A percentile compares a stretch with the other conserved stretches of the same genome.
These are phyloP conservation scores for Neonectria faginata DNA, from an alignment of 2,329 filamentous ascomycete genomes.

Conservation along the genomic window DNA sequence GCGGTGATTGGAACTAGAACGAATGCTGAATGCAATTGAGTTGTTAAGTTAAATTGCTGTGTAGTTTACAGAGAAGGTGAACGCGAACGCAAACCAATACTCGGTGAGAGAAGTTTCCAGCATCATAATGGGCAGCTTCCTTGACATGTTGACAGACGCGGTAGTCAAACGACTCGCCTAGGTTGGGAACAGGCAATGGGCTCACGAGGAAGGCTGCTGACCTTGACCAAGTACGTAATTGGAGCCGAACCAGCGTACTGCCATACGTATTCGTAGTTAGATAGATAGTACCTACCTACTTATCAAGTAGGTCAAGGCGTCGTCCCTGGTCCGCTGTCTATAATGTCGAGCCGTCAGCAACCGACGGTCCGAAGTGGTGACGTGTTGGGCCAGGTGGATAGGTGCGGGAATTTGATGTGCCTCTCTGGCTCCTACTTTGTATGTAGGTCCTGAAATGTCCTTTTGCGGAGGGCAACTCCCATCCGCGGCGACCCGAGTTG, in stretches of 20 bases:
- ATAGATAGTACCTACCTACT: background rate
- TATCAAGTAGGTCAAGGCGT: background rate
- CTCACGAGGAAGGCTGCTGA: background rate
- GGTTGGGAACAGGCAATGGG: background rate
- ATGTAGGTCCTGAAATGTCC: background rate
- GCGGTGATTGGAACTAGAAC: background rate
- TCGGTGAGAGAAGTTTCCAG: background rate
- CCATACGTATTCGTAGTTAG: background rate
- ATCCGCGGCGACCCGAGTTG: constrained; percentile 6
- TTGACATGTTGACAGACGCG: background rate
- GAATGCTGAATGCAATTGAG: background rate
- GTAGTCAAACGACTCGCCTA: background rate
- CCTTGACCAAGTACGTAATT: constrained; percentile 4
- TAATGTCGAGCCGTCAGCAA: background rate
- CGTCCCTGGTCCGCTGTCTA: background rate
- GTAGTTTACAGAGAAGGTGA: background rate
- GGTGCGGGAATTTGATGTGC: constrained; percentile 2
- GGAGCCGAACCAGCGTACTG: background rate
- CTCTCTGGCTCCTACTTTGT: background rate
- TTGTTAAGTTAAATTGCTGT: too few species aligned
- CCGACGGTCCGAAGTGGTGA: constrained; percentile 2
- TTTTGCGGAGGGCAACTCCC: background rate
- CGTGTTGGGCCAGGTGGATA: constrained; percentile 1
- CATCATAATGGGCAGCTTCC: background rate
- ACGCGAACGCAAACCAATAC: background rate